Evolutionary conservation across 805 yeast genomes (phyloP), one percentile per base, ranked within the genome.

Genomic region (Metschnikowia anglica): DNA sequence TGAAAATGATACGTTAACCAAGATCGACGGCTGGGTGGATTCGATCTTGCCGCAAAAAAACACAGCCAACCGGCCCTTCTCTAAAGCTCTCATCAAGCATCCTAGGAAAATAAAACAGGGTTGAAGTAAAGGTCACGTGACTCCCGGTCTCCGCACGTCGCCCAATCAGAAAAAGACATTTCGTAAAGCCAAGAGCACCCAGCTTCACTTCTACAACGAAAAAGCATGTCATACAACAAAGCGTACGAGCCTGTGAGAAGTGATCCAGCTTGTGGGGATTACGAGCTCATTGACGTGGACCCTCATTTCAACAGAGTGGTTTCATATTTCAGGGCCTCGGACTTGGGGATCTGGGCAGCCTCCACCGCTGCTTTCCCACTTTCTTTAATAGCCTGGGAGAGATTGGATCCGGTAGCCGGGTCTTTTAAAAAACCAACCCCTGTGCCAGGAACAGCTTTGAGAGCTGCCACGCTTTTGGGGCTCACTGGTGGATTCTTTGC

Each of bases 301-400:
- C 96, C 96, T 23, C 80, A 80, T 51, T 85, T 87, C 66, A 58
- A 62, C 28, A 74, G 86, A 46, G 95, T 88, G 23, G 81, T 87
- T 11, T 67, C 79, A 34, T 88, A 82, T 67, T 78, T 86, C 67
- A 76, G 96, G 60, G 62, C 76, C 16, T 70, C 82, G 11, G 96
- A 87, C 66, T 78, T 77, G 55, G 74, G 70, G 6, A 61, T 70
- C 15, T 70, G 74, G 74, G 74, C 66, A 5, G 65, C 65, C 13
- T 52, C 65, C 29, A 57, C 73, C n/a, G 73, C 60, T 24, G 72
- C 65, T 9, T 66, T 70, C 57, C 76, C 76, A 25, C 55, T 68
- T 39, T 65, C 70, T 10, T 59, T 70, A 40, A 62, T 63, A 44
- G 60, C 60, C 11, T 68, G 74, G 74, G 76, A 70, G 51, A 61